Evolutionary conservation across 768 basidiomycete species (phyloP).

Genomic region (Peribolospora baueri): DNA sequence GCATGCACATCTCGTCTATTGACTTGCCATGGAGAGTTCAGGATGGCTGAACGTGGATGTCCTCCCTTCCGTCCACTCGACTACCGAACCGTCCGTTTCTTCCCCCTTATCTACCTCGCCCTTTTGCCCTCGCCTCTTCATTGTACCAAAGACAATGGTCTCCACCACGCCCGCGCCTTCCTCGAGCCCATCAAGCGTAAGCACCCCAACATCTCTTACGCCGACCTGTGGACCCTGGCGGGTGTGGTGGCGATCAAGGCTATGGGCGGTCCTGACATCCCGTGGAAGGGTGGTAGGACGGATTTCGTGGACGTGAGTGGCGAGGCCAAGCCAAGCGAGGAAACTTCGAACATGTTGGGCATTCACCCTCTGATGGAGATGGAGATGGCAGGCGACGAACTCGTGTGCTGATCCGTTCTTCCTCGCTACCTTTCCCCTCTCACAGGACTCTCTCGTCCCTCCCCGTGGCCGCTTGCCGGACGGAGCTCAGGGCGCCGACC

Average conservation of each 20-base stretch:
- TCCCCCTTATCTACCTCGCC: neutral
- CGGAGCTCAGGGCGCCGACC: slow-evolving; percentile 54
- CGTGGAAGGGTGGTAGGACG: slow-evolving; percentile 80
- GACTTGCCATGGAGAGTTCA: neutral
- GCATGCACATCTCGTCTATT: neutral
- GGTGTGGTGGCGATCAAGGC: slow-evolving; percentile 78
- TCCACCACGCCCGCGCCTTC: slow-evolving; percentile 49
- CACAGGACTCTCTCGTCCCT: slow-evolving; percentile 10
- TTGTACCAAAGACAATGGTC: slow-evolving; percentile 48
- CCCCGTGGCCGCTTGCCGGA: slow-evolving; percentile 30
- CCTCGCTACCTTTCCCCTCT: neutral
- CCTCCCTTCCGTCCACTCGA: neutral
- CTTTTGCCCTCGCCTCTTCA: neutral
- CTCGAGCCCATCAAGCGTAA: slow-evolving; percentile 64
- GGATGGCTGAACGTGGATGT: neutral
- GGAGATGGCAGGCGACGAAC: too few relatives aligned
- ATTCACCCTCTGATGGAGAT: too few relatives aligned
- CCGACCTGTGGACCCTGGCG: slow-evolving; percentile 87
- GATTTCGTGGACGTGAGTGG: slow-evolving; percentile 22
- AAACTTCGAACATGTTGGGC: too few relatives aligned
- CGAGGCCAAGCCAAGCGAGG: too few relatives aligned
- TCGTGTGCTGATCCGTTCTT: neutral
- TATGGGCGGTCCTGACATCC: slow-evolving; percentile 73
- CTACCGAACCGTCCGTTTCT: neutral
- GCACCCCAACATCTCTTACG: slow-evolving; percentile 83